Percentiles rank a stretch among this genome's conserved stretches.
Evolutionary conservation across 805 yeast genomes (phyloP).

Genomic region (Saccharomyces eubayanus): DNA sequence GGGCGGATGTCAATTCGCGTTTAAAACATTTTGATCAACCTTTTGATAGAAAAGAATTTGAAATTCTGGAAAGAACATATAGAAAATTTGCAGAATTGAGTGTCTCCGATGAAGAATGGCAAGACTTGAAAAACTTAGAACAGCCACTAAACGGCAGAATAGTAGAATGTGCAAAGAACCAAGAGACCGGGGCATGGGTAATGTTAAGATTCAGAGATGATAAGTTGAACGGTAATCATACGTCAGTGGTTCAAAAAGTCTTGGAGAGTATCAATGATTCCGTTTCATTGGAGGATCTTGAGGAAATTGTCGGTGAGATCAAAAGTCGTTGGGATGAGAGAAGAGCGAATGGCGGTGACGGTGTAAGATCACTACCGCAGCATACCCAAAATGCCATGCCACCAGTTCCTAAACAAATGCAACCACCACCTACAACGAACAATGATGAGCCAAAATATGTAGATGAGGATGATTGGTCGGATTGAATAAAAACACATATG

Average conservation of each 20-base stretch:
- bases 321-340: conserved; percentile 57
- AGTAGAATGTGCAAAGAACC: conserved; percentile 71
- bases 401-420: not conserved
- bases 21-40: conserved; percentile 26
- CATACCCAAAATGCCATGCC: not conserved
- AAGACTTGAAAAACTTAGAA: conserved; percentile 50
- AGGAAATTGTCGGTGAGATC: conserved; percentile 48
- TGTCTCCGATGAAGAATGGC: conserved; percentile 73
- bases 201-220: conserved; percentile 88
- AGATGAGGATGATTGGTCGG: conserved; percentile 31
- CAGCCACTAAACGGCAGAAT: conserved; percentile 87
- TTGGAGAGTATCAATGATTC: conserved; percentile 79
- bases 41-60: conserved; percentile 26
- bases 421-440: conserved; percentile 1
- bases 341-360: conserved; percentile 24
- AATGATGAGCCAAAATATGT: conserved; percentile 23
- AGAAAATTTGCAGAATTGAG: conserved; percentile 58
- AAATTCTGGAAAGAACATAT: conserved; percentile 39
- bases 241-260: conserved; percentile 72
- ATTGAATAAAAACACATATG: conserved; percentile 12
- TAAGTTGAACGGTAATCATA: conserved; percentile 79
- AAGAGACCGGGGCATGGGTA: conserved; percentile 62
- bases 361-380: conserved; percentile 2
- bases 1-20: conserved; percentile 29
- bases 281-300: conserved; percentile 70